These are phyloP conservation scores for Xylaria castorea DNA, from an alignment of 495 filamentous ascomycete genomes.

Conservation along the genomic window DNA sequence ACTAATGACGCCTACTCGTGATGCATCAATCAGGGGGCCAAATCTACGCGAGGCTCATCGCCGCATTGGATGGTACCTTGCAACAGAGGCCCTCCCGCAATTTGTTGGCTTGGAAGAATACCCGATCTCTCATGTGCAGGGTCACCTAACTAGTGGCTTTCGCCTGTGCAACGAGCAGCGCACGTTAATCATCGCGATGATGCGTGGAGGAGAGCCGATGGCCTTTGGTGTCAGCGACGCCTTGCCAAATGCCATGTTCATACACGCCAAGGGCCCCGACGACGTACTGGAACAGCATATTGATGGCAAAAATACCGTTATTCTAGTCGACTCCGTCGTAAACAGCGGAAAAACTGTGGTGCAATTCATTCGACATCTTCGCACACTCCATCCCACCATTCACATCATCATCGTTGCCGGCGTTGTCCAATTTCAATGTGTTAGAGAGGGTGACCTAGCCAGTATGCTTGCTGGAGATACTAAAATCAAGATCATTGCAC, in stretches of 20 bases:
- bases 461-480: slow-evolving; percentile 34
- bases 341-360: slow-evolving; percentile 62
- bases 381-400: slow-evolving; percentile 46
- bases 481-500: slow-evolving; percentile 49
- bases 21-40: slow-evolving; percentile 56
- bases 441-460: slow-evolving; percentile 41
- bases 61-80: slow-evolving; percentile 61
- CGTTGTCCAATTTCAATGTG: slow-evolving; percentile 57
- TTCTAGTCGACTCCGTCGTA: slow-evolving; percentile 69
- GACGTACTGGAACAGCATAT: slow-evolving; percentile 58
- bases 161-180: slow-evolving; percentile 56
- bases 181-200: slow-evolving; percentile 66
- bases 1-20: slow-evolving; percentile 64
- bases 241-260: slow-evolving; percentile 60
- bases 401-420: slow-evolving; percentile 64
- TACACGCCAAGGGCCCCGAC: slow-evolving; percentile 57
- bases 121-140: slow-evolving; percentile 62
- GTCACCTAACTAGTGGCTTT: slow-evolving; percentile 55
- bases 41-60: slow-evolving; percentile 59
- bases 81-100: slow-evolving; percentile 54
- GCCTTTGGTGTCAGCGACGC: slow-evolving; percentile 66
- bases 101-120: slow-evolving; percentile 62
- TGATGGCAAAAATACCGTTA: slow-evolving; percentile 45
- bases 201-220: slow-evolving; percentile 73
- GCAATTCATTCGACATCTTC: slow-evolving; percentile 61